Evolutionary conservation across 2,329 filamentous ascomycete species (phyloP), one percentile per base, ranked within the genome.

Genomic region (Anthostomella pinea): DNA sequence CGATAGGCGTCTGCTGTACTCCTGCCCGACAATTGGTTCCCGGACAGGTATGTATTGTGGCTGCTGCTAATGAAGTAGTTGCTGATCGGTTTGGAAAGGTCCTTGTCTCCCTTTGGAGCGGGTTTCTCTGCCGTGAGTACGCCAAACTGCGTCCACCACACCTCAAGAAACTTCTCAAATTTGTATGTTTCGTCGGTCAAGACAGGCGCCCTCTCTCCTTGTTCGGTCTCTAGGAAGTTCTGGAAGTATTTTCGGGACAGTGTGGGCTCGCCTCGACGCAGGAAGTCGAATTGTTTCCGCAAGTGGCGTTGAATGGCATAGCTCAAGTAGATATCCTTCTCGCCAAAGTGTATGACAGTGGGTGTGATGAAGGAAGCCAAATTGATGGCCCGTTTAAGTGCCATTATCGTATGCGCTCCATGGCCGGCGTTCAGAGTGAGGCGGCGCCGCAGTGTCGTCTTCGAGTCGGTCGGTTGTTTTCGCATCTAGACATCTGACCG

Each of bases 51-150:
- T 1, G 90, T 96, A 59, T 96, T 96, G 68, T 96, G 90, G 57
- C 88, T 95, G 49, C 87, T 94, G 45, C 84, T 95, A 59, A 96
- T 90, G 62, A 88, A 96, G 67, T 96, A 96, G 58, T 94, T 88
- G 30, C 84, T 87, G 39, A 95, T 72, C 4, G 87, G 85, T 34
- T 75, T 77, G 1, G 74, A 75, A 20, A 80, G 59, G 55, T 89
- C 83, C 39, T 77, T 70, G 45, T 65, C 54, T 19, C 65, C 51
- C 15, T 62, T 39, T 6, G 64, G 59, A 15, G 64, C 58, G n/a
- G 70, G 68, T 46, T 55, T 62, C 14, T 64, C 50, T 4, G 73
- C 73, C 20, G 69, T 59, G 54, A 67, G 66, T n/a, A n/a, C n/a
- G 19, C 63, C 63, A 31, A 67, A 71, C 6, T 57, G 48, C 26